Percentiles rank a stretch among this genome's conserved stretches.
phyloP scores from a whole-genome alignment of 169 alveolate genomes.

The Plasmodium gallinaceum region DNA sequence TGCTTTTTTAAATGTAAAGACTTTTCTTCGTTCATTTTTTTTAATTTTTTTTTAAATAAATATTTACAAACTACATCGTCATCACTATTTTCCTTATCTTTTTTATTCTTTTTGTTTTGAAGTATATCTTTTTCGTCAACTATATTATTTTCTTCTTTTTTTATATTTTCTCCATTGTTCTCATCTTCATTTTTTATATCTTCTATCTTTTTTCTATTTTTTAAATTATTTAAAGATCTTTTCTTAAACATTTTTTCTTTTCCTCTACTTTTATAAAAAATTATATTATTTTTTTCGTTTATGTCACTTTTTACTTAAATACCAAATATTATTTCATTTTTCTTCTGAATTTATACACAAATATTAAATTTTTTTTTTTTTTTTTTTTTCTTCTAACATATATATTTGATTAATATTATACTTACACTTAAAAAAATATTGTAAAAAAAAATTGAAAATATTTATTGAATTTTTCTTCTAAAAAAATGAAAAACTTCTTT shows the following conservation, averaged over 20 bases:
- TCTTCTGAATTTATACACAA: constrained; percentile 8
- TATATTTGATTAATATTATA: constrained; percentile 8
- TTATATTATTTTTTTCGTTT: background rate
- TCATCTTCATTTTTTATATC: constrained; percentile 49
- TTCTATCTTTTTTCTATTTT: constrained; percentile 56
- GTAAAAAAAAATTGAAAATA: too few relatives aligned
- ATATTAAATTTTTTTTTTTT: background rate
- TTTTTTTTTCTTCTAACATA: background rate
- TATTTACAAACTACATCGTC: constrained; percentile 72
- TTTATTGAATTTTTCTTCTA: too few relatives aligned
- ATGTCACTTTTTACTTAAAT: background rate
- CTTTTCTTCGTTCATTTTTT: constrained; percentile 60
- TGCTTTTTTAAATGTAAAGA: constrained; percentile 48
- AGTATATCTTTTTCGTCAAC: constrained; percentile 13
- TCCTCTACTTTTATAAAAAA: constrained; percentile 13
- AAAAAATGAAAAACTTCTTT: too few relatives aligned
- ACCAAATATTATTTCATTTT: background rate
- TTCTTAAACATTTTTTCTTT: constrained; percentile 51
- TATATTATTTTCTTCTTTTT: constrained; percentile 24
- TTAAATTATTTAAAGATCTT: constrained; percentile 48
- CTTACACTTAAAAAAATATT: too few relatives aligned
- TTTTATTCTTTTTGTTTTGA: constrained; percentile 11
- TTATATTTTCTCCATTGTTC: constrained; percentile 27
- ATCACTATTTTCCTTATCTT: constrained; percentile 23
- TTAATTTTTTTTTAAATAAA: constrained; percentile 65